Evolutionary conservation across 768 basidiomycete genomes (phyloP), one percentile per base, ranked within the genome.

Genomic region (Xanthoconium purpureum): DNA sequence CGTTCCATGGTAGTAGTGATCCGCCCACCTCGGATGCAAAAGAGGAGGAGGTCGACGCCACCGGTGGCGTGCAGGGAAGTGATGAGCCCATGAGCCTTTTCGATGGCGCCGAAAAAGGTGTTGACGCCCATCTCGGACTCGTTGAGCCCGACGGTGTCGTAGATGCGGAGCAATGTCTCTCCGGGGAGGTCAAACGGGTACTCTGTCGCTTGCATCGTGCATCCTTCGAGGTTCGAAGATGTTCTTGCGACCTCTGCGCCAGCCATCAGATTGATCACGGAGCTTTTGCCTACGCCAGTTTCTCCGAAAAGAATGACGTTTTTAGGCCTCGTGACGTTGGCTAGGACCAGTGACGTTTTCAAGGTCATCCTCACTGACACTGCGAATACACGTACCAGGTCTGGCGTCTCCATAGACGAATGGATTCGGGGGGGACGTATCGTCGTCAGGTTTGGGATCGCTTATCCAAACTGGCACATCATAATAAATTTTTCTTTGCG

Each of bases 51-150:
- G 24, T 24, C 24, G 24, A 24, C 4, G 24, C 24, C 24, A 24
- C 24, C 24, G 24, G 24, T 4, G 4, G 37, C 1, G 6, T 44
- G 44, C 13, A 62, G 18, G 20, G 45, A 42, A 13, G 33, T 24
- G 18, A 62, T 3, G 17, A 63, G 56, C 30, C 36, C 1, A 15
- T 63, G 17, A 0, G 61, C 60, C 8, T 63, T 63, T 17, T 47
- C 49, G 36, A 63, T 57, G 17, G 61, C 50, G 2, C 43, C 42
- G 20, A 56, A n/a, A 30, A 55, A 52, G 6, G 40, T 12, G 43
- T 52, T 38, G 48, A 47, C 6, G 4, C 43, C 47, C n/a, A 54
- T 54, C 7, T 61, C 50, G 28, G 59, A 38, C 18, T 57, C 60
- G 11, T 61, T 42, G 32, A 61, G 37, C 14, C 37, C 37, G 37